Conservation (phyloP, 495 filamentous ascomycete genomes). For the Penicillium simplicissimum region DNA sequence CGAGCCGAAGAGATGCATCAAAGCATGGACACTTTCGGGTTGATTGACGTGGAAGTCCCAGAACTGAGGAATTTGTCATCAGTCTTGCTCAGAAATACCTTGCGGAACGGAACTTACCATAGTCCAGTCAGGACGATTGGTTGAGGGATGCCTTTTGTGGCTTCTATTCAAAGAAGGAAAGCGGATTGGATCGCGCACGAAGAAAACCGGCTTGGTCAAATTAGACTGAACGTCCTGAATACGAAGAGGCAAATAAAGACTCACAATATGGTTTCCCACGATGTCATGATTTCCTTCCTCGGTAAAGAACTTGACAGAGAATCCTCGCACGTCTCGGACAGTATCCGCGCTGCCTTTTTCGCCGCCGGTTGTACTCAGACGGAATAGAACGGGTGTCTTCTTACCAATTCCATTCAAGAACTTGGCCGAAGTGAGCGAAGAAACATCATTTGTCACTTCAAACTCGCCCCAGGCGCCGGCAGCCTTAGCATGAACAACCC, state of each 20-base stretch:
- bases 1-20: constrained; percentile 69
- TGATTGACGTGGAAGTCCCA: constrained; percentile 52
- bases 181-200: constrained; percentile 54
- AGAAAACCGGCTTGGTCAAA: constrained; percentile 47
- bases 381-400: constrained; percentile 55
- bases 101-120: constrained; percentile 35
- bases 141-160: constrained; percentile 52
- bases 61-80: constrained; percentile 34
- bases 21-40: constrained; percentile 55
- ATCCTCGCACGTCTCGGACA: constrained; percentile 65
- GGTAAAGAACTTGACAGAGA: constrained; percentile 71
- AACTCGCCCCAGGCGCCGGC: constrained; percentile 76
- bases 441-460: constrained; percentile 59
- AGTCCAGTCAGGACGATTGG: constrained; percentile 47
- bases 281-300: constrained; percentile 72
- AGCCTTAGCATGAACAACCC: constrained; percentile 80
- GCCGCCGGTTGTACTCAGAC: constrained; percentile 63
- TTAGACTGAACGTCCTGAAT: not conserved
- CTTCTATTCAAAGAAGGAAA: constrained; percentile 55
- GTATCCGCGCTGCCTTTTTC: too few species aligned
- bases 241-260: not conserved
- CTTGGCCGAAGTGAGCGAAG: constrained; percentile 27
- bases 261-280: constrained; percentile 57
- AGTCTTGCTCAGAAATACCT: not conserved
- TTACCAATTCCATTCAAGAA: constrained; percentile 59